A percentile compares a stretch with the other conserved stretches of the same genome.
Conservation (phyloP, 352 stramenopile species). For the Globisporangium recalcitrans region DNA sequence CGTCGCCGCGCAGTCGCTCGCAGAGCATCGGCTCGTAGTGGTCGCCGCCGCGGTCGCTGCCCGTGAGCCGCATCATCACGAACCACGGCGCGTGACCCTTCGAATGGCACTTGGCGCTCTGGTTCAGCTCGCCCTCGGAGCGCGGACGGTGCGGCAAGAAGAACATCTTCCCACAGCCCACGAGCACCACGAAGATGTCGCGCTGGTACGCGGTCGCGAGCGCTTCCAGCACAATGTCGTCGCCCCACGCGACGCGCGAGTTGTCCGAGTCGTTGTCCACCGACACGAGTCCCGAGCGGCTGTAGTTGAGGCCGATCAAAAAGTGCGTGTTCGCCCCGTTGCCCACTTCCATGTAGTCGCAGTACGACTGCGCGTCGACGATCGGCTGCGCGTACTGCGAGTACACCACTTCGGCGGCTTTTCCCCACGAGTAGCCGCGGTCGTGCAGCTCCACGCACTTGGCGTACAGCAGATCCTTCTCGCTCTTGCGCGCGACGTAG, state of each 20-base stretch:
- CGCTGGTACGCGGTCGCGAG: conserved; percentile 83
- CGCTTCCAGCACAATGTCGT: conserved; percentile 82
- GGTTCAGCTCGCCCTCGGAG: conserved; percentile 29
- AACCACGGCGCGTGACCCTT: conserved; percentile 85
- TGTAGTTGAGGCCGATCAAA: conserved; percentile 81
- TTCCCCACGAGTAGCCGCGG: conserved; percentile 66
- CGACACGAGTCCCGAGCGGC: conserved; percentile 63
- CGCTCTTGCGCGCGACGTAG: conserved; percentile 57
- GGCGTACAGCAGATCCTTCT: conserved; percentile 71
- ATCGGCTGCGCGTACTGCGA: conserved; percentile 63
- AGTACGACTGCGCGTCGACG: conserved; percentile 73
- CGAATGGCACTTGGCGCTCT: conserved; percentile 46
- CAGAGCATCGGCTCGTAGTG: conserved; percentile 88
- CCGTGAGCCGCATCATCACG: conserved; percentile 82
- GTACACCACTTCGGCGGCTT: conserved; percentile 77
- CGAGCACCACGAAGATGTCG: conserved; percentile 85
- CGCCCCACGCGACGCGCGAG: conserved; percentile 77
- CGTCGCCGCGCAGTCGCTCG: conserved; percentile 74
- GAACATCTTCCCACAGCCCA: conserved; percentile 86
- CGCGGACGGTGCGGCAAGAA: conserved; percentile 80
- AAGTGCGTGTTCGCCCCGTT: conserved; percentile 73
- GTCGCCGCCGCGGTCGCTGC: conserved; percentile 77
- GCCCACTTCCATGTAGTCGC: conserved; percentile 82
- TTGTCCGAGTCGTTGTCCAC: conserved; percentile 79
- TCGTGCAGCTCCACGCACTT: conserved; percentile 79